Conservation (phyloP, 1,284 basidiomycete species). For the Moesziomyces antarcticus region DNA sequence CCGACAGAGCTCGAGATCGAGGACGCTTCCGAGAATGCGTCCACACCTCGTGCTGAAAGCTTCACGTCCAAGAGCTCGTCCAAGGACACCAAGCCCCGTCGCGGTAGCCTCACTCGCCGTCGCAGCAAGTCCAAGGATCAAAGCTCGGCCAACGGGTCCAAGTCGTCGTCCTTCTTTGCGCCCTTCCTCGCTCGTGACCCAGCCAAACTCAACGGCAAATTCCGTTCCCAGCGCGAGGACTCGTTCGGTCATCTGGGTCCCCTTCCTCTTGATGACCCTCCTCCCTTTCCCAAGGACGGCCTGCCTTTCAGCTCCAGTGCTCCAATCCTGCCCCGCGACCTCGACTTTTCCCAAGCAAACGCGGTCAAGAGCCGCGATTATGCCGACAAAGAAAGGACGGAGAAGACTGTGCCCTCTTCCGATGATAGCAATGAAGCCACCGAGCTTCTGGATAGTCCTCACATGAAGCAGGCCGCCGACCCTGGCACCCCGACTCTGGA, state of each 20-base stretch:
- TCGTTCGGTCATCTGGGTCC: conserved; percentile 39
- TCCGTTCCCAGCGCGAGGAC: conserved; percentile 13
- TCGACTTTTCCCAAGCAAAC: conserved; percentile 9
- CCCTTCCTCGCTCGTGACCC: conserved; percentile 43
- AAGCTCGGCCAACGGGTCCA: conserved; percentile 7
- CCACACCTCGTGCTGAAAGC: conserved; percentile 18
- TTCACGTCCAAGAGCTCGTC: conserved; percentile 14
- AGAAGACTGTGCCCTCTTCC: background rate
- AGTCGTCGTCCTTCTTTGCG: conserved; percentile 35
- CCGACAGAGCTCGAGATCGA: conserved; percentile 22
- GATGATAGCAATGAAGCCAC: background rate
- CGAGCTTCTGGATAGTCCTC: conserved; percentile 23
- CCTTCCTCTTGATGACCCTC: conserved; percentile 17
- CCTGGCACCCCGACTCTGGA: conserved; percentile 3
- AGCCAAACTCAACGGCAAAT: conserved; percentile 7
- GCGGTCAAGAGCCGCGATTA: conserved; percentile 18
- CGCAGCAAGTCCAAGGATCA: conserved; percentile 35
- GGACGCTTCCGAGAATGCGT: conserved; percentile 1
- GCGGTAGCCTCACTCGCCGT: conserved; percentile 19
- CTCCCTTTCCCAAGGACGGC: conserved; percentile 15
- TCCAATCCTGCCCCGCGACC: conserved; percentile 16
- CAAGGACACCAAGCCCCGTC: conserved; percentile 9
- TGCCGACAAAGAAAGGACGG: conserved; percentile 1
- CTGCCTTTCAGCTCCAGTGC: conserved; percentile 30
- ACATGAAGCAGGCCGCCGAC: conserved; percentile 2